Percentiles rank a stretch among this genome's conserved stretches.
These are phyloP conservation scores for Physcomitrellopsis africana DNA, from an alignment of 225 moss, liverwort and hornwort genomes.

Conservation along the genomic window DNA sequence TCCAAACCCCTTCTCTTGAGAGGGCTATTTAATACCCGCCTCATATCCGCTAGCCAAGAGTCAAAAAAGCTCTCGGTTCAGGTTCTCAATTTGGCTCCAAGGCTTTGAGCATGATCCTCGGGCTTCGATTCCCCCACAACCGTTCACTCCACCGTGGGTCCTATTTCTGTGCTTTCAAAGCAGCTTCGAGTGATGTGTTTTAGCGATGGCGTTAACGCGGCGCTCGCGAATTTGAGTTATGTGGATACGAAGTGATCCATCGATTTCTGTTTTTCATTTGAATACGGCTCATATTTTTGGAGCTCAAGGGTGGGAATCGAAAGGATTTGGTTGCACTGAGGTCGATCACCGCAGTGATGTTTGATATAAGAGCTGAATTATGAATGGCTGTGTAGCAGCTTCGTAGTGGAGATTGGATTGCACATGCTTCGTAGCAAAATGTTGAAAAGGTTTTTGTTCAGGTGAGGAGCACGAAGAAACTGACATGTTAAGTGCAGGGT, in stretches of 20 bases:
- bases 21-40: background rate
- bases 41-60: background rate
- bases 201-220: constrained; percentile 17
- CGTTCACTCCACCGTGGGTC: background rate
- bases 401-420: constrained; percentile 1
- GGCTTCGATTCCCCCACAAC: no score
- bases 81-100: background rate
- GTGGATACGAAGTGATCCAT: background rate
- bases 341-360: background rate
- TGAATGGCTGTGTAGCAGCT: background rate
- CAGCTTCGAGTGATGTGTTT: background rate
- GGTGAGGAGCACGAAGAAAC: constrained; percentile 3
- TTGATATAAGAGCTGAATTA: no score
- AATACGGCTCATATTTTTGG: constrained; percentile 15
- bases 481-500: background rate
- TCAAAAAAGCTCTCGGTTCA: background rate
- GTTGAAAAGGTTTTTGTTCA: background rate
- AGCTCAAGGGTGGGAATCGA: constrained; percentile 6
- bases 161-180: background rate
- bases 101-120: no score
- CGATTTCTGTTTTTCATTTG: background rate
- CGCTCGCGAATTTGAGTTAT: constrained; percentile 19
- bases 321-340: constrained; percentile 18
- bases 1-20: constrained; percentile 24
- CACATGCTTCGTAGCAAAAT: background rate